Base-by-base conservation (phyloP, 306 rosid genomes). In the Styphnolobium japonicum region DNA sequence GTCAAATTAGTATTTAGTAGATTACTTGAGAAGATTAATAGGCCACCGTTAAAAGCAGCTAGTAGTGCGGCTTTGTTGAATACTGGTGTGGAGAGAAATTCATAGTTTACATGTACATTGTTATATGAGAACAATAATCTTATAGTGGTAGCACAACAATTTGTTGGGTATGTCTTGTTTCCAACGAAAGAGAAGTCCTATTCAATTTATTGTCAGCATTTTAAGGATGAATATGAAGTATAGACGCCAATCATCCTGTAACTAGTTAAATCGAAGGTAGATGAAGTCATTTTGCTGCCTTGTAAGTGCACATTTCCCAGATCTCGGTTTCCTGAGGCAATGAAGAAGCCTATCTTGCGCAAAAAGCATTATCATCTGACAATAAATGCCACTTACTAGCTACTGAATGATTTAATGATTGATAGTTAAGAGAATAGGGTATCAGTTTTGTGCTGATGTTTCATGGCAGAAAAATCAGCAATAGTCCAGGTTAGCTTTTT, bases 1-100 rank as follows among this genome's bases (percentile, higher is more conserved):
- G 98, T 95, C 62, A 90, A 93, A 71, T 84, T 95, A 86, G 97
- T 86, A 45, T 95, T 90, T 87, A 91, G 99, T 90, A 92, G 99
- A 87, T 91, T 95, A 88, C 93, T 95, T 52, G 99, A 93, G 97
- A 95, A 93, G 92, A 95, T 95, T 77, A 95, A 95, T 85, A 90
- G 97, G 94, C 97, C 97, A 27, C 97, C 98, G 51, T 85, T 89
- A 67, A 92, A 87, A 84, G 87, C 89, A 79, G 79, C 91, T 65
- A 61, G 82, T 77, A 88, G 73, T 83, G 87, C 80, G 79, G 89
- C 82, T 78, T 82, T 85, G 92, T 91, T 87, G 79, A 86, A 87
- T 79, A 79, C 85, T 42, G 81, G 84, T 81, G 82, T 85, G 88
- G 90, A 78, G 86, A 83, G 90, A 87, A 88, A 87, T 80, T 83